Evolutionary conservation across 257 asterid genomes (phyloP), one percentile per base, ranked within the genome.

Genomic region (Nicotiana benthamiana): DNA sequence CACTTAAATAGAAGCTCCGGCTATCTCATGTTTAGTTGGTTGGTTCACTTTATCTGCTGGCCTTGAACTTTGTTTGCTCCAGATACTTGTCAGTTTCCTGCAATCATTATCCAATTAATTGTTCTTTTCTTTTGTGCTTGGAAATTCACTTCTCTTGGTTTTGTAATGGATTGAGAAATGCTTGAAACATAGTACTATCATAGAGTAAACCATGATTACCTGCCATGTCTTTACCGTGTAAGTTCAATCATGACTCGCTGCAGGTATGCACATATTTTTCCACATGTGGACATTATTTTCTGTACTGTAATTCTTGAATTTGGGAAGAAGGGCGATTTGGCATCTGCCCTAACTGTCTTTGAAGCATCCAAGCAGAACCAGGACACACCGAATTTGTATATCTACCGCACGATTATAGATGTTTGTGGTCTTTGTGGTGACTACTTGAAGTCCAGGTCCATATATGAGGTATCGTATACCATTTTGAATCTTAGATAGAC

Each of bases 391-490:
- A 93, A 88, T 87, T 90, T 90, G 94, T 93, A 87, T 81, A 90
- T 88, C 43, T 92, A 88, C 87, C 93, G 98, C 82, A 88, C 97
- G 87, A 84, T 92, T 77, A 92, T 95, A 87, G 99, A 95, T 87
- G 98, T 88, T 77, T 95, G 99, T 77, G 98, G 99, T 80, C 96
- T 91, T 88, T 95, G 98, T 85, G 97, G 97, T 43, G 90, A 92
- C 88, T 89, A 84, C 89, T 60, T 87, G 89, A 92, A 93, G 91
- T 89, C 99, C 24, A 88, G 99, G 84, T 72, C 87, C 83, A 92
- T 95, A 81, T 95, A 87, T 76, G 91, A 95, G 98, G 99, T 95
- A 92, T 52, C 28, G 80, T 12, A 74, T 32, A 30, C 66, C 66
- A 17, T 83, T 63, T 63, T 28, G 79, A 78, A 81, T 81, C 77